phyloP scores from a whole-genome alignment of 2,329 filamentous ascomycete species.

The Fusarium sp. region DNA sequence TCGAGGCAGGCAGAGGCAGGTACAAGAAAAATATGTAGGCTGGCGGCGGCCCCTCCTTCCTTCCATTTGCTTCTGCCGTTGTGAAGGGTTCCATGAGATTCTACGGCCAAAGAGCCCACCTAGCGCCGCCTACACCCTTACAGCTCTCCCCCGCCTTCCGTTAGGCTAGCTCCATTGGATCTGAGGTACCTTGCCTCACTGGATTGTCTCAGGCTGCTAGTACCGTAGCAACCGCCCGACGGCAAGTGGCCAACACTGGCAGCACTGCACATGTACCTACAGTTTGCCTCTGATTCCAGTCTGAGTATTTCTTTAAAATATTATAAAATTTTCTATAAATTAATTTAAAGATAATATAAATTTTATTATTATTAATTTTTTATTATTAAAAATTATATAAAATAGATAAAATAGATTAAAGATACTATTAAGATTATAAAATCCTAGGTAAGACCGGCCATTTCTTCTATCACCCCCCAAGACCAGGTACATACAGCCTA shows the following conservation, averaged over 20 bases:
- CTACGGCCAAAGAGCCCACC: constrained; percentile 52
- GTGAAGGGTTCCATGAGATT: constrained; percentile 62
- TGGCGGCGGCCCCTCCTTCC: constrained; percentile 47
- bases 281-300: constrained; percentile 15
- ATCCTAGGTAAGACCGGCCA: too few relatives aligned
- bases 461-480: too few relatives aligned
- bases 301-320: too few relatives aligned
- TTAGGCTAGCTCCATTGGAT: neutral
- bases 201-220: neutral
- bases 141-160: constrained; percentile 30
- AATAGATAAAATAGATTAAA: too few relatives aligned
- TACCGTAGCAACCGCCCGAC: constrained; percentile 34
- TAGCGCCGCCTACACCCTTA: constrained; percentile 28
- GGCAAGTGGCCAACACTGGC: constrained; percentile 31
- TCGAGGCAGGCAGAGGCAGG: constrained; percentile 40
- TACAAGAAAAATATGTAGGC: constrained; percentile 54
- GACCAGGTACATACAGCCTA: constrained; percentile 19
- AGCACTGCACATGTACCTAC: constrained; percentile 1
- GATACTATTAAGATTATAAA: too few relatives aligned
- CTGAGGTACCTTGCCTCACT: neutral
- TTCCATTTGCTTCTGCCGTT: constrained; percentile 47
- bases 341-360: too few relatives aligned
- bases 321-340: too few relatives aligned
- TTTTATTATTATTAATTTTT: too few relatives aligned
- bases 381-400: too few relatives aligned